Evolutionary conservation across 805 yeast species (phyloP).

Genomic region (Lachancea kluyveri): DNA sequence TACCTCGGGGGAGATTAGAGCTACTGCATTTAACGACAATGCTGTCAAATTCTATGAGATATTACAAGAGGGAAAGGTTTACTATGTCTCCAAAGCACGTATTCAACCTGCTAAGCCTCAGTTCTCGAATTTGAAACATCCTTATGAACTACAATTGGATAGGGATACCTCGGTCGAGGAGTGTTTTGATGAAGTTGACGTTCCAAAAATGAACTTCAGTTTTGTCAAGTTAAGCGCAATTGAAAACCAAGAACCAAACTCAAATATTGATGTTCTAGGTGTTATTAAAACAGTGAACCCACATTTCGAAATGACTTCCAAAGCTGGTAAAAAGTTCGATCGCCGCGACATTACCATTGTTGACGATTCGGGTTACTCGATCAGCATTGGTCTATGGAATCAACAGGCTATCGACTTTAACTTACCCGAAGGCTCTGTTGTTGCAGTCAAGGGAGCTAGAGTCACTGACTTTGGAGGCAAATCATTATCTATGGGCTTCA

Average conservation of each 20-base stretch:
- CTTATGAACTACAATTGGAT: constrained; percentile 80
- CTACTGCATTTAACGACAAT: constrained; percentile 85
- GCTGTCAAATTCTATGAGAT: constrained; percentile 74
- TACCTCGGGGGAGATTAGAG: constrained; percentile 93
- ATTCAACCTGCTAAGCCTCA: constrained; percentile 80
- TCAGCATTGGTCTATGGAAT: constrained; percentile 87
- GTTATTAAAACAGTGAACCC: constrained; percentile 74
- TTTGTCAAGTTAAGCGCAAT: constrained; percentile 66
- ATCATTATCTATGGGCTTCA: constrained; percentile 69
- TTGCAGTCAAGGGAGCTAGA: constrained; percentile 87
- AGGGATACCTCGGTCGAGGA: constrained; percentile 72
- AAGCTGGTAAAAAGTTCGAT: constrained; percentile 86
- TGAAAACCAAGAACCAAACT: constrained; percentile 60
- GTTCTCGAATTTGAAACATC: constrained; percentile 77
- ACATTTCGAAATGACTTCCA: constrained; percentile 72
- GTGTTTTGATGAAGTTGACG: constrained; percentile 51
- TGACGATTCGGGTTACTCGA: constrained; percentile 73
- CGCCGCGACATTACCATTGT: constrained; percentile 85
- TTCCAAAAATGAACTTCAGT: constrained; percentile 75
- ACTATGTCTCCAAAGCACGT: constrained; percentile 74
- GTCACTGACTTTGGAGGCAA: constrained; percentile 87
- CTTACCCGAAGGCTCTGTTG: constrained; percentile 69
- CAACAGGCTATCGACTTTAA: constrained; percentile 74
- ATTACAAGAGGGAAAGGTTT: constrained; percentile 84
- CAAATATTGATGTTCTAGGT: constrained; percentile 82